Conservation (phyloP, 495 filamentous ascomycete genomes). For the Annulohypoxylon bovei region DNA sequence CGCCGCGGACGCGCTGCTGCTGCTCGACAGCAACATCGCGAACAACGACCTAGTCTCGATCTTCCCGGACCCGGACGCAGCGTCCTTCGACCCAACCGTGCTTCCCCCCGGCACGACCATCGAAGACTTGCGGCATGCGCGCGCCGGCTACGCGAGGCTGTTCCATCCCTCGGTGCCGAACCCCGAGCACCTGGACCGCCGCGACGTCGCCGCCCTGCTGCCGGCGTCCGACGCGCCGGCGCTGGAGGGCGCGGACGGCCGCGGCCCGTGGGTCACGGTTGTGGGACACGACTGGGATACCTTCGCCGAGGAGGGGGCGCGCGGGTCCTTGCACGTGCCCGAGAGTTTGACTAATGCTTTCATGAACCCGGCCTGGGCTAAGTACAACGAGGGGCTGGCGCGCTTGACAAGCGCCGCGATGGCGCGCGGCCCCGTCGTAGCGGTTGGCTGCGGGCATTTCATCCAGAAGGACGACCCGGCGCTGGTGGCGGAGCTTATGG, state of each 20-base stretch:
- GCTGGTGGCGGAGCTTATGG: constrained; percentile 64
- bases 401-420: constrained; percentile 54
- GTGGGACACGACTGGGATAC: constrained; percentile 69
- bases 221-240: constrained; percentile 60
- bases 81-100: constrained; percentile 54
- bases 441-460: constrained; percentile 68
- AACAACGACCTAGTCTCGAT: constrained; percentile 68
- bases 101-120: constrained; percentile 58
- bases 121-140: constrained; percentile 57
- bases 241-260: constrained; percentile 51
- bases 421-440: constrained; percentile 60
- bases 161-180: constrained; percentile 67
- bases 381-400: constrained; percentile 66
- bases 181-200: constrained; percentile 64
- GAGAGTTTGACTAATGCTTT: constrained; percentile 59
- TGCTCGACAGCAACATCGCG: constrained; percentile 71
- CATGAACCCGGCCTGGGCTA: constrained; percentile 64
- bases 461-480: constrained; percentile 68
- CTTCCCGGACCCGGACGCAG: constrained; percentile 67
- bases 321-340: constrained; percentile 49
- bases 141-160: constrained; percentile 50
- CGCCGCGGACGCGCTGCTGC: constrained; percentile 58
- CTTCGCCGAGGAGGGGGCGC: constrained; percentile 63
- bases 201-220: constrained; percentile 59
- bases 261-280: constrained; percentile 60